Evolutionary conservation across 306 rosid genomes (phyloP).

Genomic region (Fragaria iinumae): DNA sequence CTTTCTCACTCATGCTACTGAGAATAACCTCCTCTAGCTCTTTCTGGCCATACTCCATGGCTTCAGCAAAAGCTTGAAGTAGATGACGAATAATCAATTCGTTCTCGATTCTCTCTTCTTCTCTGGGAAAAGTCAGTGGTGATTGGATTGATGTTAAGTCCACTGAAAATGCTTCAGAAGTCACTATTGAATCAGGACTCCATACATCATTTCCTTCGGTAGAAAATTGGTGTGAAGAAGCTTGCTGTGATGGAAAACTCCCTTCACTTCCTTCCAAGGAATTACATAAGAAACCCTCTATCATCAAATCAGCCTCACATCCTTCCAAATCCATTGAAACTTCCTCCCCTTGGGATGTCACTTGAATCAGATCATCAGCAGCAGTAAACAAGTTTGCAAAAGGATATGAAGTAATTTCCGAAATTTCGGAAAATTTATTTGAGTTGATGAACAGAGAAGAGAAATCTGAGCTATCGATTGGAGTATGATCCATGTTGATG

Average conservation of each 20-base stretch:
- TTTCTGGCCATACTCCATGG: constrained; percentile 41
- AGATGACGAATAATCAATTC: constrained; percentile 44
- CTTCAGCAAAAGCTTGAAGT: constrained; percentile 47
- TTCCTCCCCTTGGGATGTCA: constrained; percentile 34
- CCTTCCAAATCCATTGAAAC: constrained; percentile 35
- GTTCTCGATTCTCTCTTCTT: constrained; percentile 44
- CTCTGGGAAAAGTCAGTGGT: constrained; percentile 39
- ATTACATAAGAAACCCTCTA: constrained; percentile 11
- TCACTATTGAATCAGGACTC: constrained; percentile 49
- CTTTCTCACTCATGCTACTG: constrained; percentile 48
- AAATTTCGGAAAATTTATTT: constrained; percentile 26
- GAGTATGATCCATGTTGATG: constrained; percentile 31
- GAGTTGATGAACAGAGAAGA: constrained; percentile 20
- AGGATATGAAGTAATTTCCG: constrained; percentile 21
- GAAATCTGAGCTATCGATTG: constrained; percentile 31
- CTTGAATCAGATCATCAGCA: constrained; percentile 28
- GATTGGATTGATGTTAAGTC: constrained; percentile 22
- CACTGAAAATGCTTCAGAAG: constrained; percentile 39
- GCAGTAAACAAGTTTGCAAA: constrained; percentile 23
- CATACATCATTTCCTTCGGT: constrained; percentile 30
- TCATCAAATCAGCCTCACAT: constrained; percentile 21
- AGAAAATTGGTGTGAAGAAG: constrained; percentile 23
- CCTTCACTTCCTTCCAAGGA: constrained; percentile 40
- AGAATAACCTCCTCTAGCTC: constrained; percentile 37
- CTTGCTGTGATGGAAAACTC: constrained; percentile 35